Base-by-base conservation (phyloP, 345 rosid genomes). In the Lepidium sativum region DNA sequence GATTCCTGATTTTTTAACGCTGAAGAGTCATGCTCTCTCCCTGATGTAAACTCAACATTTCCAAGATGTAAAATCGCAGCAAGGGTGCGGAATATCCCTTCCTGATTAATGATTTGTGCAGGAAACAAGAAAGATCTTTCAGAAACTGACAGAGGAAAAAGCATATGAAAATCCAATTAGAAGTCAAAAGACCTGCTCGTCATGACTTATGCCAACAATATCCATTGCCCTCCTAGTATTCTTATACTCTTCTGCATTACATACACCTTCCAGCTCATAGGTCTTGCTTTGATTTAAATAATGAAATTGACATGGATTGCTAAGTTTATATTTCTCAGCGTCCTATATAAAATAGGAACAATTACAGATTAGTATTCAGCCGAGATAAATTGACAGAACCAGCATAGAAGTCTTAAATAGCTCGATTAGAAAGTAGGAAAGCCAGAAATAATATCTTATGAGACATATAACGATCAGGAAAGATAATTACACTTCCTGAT, bases 21-120 rank as follows among this genome's bases (percentile, higher is more conserved):
- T 43, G 99, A 94, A 63, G 99, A 94, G 71, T 94, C 99, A 17
- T 94, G 90, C 80, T 94, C 99, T 65, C 82, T 83, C 40, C 99
- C 99, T 48, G 97, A 85, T 44, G 95, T 86, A 80, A 94, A 94
- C 51, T 94, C 96, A 68, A 90, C 63, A 72, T 94, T 94, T 61
- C 99, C 99, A 51, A 94, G 85, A 84, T 94, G 99, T 60, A 94
- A 79, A 80, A 94, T 86, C 29, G 89, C 97, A 54, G 99, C 99
- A 73, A 94, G 83, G 33, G 91, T 90, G 70, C 92, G 89, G 73
- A 94, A 90, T 72, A 94, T 87, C 71, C 92, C 85, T 75, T 90
- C 99, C 99, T 94, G 81, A 51, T n/a, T n/a, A n/a, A n/a, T n/a
- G n/a, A n/a, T n/a, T 55, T 16, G 44, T 16, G 44, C 55, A 67